Percentiles rank a stretch among this genome's conserved stretches.
Conservation (phyloP, 2,329 filamentous ascomycete genomes). For the Talaromyces sp. region DNA sequence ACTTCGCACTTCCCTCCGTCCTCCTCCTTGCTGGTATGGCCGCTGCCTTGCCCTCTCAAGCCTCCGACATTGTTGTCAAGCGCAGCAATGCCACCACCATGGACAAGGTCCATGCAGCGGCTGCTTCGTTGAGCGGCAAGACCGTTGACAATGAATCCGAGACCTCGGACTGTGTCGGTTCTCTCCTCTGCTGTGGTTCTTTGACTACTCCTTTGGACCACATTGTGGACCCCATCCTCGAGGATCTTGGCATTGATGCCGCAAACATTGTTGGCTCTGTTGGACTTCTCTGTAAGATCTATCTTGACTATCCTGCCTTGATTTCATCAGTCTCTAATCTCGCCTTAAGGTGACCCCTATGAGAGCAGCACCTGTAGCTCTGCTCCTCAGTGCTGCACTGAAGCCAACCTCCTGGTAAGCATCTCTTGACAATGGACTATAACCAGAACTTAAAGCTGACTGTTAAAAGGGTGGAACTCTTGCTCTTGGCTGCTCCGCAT, state of each 20-base stretch:
- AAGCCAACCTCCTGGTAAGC: slow-evolving; percentile 33
- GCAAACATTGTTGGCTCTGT: slow-evolving; percentile 31
- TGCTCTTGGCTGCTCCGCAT: slow-evolving; percentile 27
- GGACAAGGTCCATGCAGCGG: slow-evolving; percentile 16
- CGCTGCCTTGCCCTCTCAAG: slow-evolving; percentile 20
- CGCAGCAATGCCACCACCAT: slow-evolving; percentile 1
- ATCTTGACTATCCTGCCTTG: too few species aligned
- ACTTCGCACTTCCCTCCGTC: slow-evolving; percentile 32
- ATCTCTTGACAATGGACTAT: neutral
- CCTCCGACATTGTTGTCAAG: slow-evolving; percentile 13
- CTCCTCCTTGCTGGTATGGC: slow-evolving; percentile 34
- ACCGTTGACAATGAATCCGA: slow-evolving; percentile 13
- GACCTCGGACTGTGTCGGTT: slow-evolving; percentile 21
- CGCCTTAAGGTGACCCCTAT: slow-evolving; percentile 28
- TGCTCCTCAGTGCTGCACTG: slow-evolving; percentile 34
- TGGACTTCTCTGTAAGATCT: slow-evolving; percentile 31
- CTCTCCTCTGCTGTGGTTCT: slow-evolving; percentile 32
- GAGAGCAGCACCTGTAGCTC: slow-evolving; percentile 19
- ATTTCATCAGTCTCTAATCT: neutral
- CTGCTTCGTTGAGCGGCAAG: slow-evolving; percentile 10
- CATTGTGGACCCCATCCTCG: slow-evolving; percentile 29
- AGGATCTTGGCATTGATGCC: slow-evolving; percentile 24
- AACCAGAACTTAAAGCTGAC: slow-evolving; percentile 1
- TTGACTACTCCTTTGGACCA: slow-evolving; percentile 33
- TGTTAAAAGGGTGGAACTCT: slow-evolving; percentile 24